Evolutionary conservation across 164 flowering plant genomes (phyloP).

Genomic region (Vitis amurensis): DNA sequence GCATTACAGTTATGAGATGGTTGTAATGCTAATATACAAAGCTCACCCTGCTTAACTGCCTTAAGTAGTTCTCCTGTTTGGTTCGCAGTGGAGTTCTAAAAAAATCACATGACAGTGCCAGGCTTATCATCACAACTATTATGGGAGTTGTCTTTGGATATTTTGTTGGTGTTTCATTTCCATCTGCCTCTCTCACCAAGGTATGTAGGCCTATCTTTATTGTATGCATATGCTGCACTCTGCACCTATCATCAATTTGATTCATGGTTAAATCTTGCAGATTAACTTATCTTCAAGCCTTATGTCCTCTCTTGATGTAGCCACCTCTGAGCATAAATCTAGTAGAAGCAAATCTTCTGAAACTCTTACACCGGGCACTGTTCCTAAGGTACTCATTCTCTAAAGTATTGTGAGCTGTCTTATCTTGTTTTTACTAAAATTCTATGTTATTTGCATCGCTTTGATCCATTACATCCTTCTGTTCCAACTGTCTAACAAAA

Average conservation of each 20-base stretch:
- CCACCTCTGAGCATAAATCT: slow-evolving; percentile 23
- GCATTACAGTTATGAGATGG: background rate
- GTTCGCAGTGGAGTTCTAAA: slow-evolving; percentile 56
- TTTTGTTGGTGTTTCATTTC: slow-evolving; percentile 79
- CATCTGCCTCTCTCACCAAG: slow-evolving; percentile 62
- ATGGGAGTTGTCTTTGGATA: slow-evolving; percentile 81
- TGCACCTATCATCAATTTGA: slow-evolving; percentile 7
- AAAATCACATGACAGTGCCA: slow-evolving; percentile 60
- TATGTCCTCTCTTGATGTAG: slow-evolving; percentile 47
- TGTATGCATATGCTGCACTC: background rate
- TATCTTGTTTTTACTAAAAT: no score
- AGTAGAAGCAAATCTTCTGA: slow-evolving; percentile 27
- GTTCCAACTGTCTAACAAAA: no score
- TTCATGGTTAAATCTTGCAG: slow-evolving; percentile 39
- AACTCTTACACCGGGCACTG: slow-evolving; percentile 25
- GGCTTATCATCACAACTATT: slow-evolving; percentile 60
- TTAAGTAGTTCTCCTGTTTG: background rate
- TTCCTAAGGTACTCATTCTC: slow-evolving; percentile 45
- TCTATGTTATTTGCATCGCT: no score
- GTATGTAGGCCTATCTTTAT: slow-evolving; percentile 28
- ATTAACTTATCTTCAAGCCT: slow-evolving; percentile 63
- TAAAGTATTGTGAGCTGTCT: no score
- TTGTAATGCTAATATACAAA: background rate
- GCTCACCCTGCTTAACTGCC: background rate
- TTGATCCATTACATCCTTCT: no score